These are phyloP conservation scores for Fusarium austroafricanum DNA, from an alignment of 2,329 filamentous ascomycete genomes.

Conservation along the genomic window DNA sequence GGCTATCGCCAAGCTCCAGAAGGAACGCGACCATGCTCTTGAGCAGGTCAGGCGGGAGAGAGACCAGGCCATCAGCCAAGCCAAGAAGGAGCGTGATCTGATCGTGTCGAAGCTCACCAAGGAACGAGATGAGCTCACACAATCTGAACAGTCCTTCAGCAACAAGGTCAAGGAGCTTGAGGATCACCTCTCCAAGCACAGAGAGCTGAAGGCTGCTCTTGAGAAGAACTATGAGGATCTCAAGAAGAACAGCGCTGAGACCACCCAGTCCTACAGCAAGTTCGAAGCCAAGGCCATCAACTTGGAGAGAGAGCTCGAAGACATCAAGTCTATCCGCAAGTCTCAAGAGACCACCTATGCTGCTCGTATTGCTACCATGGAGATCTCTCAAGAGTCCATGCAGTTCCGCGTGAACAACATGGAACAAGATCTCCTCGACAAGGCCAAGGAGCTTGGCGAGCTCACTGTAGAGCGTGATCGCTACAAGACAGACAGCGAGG, in stretches of 20 bases:
- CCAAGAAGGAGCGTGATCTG: slow-evolving; percentile 39
- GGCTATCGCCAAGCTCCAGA: slow-evolving; percentile 34
- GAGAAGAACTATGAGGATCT: slow-evolving; percentile 45
- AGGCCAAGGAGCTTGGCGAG: slow-evolving; percentile 40
- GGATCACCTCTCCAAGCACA: slow-evolving; percentile 41
- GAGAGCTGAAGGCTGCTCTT: slow-evolving; percentile 43
- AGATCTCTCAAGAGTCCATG: slow-evolving; percentile 46
- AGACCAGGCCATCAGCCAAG: slow-evolving; percentile 35
- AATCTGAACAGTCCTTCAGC: slow-evolving; percentile 38
- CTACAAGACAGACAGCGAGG: slow-evolving; percentile 35
- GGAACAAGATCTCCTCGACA: slow-evolving; percentile 41
- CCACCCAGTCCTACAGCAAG: slow-evolving; percentile 19
- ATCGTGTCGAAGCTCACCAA: slow-evolving; percentile 37
- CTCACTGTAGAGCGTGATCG: slow-evolving; percentile 43
- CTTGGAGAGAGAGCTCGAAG: slow-evolving; percentile 43
- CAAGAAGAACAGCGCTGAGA: slow-evolving; percentile 38
- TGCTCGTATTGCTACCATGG: slow-evolving; percentile 43
- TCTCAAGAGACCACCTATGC: slow-evolving; percentile 43
- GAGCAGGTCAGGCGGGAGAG: slow-evolving; percentile 37
- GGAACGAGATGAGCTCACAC: slow-evolving; percentile 41
- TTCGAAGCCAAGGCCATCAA: slow-evolving; percentile 45
- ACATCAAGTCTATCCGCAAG: slow-evolving; percentile 43
- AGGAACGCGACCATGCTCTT: slow-evolving; percentile 38
- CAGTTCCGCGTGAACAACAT: slow-evolving; percentile 42
- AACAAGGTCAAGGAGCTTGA: slow-evolving; percentile 46